These are phyloP conservation scores for Aureobasidium leucospermi DNA, from an alignment of 2,329 filamentous ascomycete species.

Conservation along the genomic window DNA sequence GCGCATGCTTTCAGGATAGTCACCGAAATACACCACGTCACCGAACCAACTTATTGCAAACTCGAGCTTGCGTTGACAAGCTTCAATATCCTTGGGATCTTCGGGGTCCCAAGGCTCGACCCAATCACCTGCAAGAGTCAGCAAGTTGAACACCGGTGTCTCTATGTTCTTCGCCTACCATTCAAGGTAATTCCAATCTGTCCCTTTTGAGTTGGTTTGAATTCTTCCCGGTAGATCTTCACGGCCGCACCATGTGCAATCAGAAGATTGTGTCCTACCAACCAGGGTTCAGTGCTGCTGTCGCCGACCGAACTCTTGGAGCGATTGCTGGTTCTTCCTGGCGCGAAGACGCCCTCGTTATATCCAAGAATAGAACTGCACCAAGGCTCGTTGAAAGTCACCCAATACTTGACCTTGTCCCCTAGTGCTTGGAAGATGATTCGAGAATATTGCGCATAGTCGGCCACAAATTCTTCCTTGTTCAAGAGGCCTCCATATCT, in stretches of 20 bases:
- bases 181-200: constrained; percentile 85
- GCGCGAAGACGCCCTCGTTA: constrained; percentile 68
- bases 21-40: constrained; percentile 76
- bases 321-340: constrained; percentile 73
- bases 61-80: constrained; percentile 73
- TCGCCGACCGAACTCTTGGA: constrained; percentile 64
- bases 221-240: constrained; percentile 75
- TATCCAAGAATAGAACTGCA: constrained; percentile 77
- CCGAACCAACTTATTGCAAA: constrained; percentile 85
- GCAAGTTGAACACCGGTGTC: neutral
- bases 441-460: constrained; percentile 73
- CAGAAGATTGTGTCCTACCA: constrained; percentile 71
- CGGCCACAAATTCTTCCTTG: constrained; percentile 72
- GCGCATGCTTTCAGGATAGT: constrained; percentile 36
- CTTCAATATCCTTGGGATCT: constrained; percentile 67
- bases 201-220: constrained; percentile 63
- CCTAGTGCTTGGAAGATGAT: constrained; percentile 66
- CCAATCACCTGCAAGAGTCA: constrained; percentile 53
- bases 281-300: constrained; percentile 71
- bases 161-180: constrained; percentile 39
- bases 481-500: constrained; percentile 76
- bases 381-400: constrained; percentile 78
- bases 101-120: constrained; percentile 71
- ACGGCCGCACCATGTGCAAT: constrained; percentile 74
- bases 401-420: constrained; percentile 76